Percentiles rank a stretch among this genome's conserved stretches.
Evolutionary conservation across 495 filamentous ascomycete species (phyloP).

Genomic region (Evansstolkia leycettana): DNA sequence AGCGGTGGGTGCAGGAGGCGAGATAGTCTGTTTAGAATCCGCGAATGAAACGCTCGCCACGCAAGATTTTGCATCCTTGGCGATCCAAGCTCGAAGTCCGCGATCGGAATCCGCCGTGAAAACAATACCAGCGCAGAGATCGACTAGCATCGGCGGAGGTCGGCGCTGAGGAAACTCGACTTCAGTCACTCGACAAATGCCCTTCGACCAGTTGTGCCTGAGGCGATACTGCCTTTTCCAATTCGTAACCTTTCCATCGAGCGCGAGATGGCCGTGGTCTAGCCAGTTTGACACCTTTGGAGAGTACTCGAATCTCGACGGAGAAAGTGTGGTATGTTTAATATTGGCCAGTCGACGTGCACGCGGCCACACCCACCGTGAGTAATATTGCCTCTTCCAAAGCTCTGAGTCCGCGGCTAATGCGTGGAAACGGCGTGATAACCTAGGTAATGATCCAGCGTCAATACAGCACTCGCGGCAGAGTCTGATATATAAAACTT

Average conservation of each 20-base stretch:
- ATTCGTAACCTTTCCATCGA: slow-evolving; percentile 40
- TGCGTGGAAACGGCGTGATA: slow-evolving; percentile 67
- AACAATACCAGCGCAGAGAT: slow-evolving; percentile 61
- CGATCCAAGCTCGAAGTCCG: slow-evolving; percentile 68
- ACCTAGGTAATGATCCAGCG: slow-evolving; percentile 24
- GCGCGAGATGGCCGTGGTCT: slow-evolving; percentile 51
- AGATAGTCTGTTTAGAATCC: not conserved
- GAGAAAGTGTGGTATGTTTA: slow-evolving; percentile 29
- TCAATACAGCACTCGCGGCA: slow-evolving; percentile 1
- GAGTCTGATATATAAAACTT: slow-evolving; percentile 4
- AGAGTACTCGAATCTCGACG: slow-evolving; percentile 46
- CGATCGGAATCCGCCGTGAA: slow-evolving; percentile 59
- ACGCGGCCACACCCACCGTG: slow-evolving; percentile 76
- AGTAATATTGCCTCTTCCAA: slow-evolving; percentile 86
- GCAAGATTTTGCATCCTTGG: slow-evolving; percentile 39
- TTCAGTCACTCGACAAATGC: slow-evolving; percentile 69
- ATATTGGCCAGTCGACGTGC: slow-evolving; percentile 63
- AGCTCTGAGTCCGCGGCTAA: slow-evolving; percentile 74
- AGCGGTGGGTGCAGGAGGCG: slow-evolving; percentile 44
- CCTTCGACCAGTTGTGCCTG: slow-evolving; percentile 82
- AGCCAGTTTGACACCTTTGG: slow-evolving; percentile 72
- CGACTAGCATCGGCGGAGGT: slow-evolving; percentile 50
- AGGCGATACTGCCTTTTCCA: slow-evolving; percentile 92
- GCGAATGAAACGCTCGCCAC: slow-evolving; percentile 15
- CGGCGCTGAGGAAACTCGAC: slow-evolving; percentile 50